Evolutionary conservation across 768 basidiomycete genomes (phyloP).

Genomic region (Boletales sp.): DNA sequence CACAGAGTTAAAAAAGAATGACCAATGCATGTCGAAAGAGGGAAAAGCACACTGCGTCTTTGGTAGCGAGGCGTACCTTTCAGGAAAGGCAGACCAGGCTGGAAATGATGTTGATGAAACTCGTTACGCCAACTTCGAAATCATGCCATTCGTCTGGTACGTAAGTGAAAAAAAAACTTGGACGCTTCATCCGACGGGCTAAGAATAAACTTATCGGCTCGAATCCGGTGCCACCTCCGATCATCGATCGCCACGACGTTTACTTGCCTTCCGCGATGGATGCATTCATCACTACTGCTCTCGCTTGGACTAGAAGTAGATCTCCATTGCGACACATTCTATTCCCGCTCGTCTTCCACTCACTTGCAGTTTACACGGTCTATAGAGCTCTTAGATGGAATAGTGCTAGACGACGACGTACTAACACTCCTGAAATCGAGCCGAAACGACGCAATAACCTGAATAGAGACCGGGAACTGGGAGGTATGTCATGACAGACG

Average conservation of each 20-base stretch:
- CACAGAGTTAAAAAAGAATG: too few relatives aligned
- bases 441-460: not conserved
- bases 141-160: not conserved
- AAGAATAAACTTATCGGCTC: too few relatives aligned
- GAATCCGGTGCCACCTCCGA: too few relatives aligned
- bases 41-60: too few relatives aligned
- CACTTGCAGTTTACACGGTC: constrained; percentile 14
- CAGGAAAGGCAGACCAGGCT: too few relatives aligned
- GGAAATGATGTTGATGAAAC: too few relatives aligned
- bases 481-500: constrained; percentile 15
- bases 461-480: constrained; percentile 23
- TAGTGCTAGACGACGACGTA: not conserved
- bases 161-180: not conserved
- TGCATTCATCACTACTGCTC: constrained; percentile 2
- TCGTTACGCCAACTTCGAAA: too few relatives aligned
- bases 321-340: constrained; percentile 1
- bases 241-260: not conserved
- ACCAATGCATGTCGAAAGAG: not conserved
- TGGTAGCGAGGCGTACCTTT: too few relatives aligned
- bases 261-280: not conserved
- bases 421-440: not conserved
- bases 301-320: not conserved
- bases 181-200: too few relatives aligned
- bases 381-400: constrained; percentile 11
- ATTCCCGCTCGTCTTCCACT: constrained; percentile 12